Conservation (phyloP, 805 yeast genomes). For the Cephaloascus fragrans region DNA sequence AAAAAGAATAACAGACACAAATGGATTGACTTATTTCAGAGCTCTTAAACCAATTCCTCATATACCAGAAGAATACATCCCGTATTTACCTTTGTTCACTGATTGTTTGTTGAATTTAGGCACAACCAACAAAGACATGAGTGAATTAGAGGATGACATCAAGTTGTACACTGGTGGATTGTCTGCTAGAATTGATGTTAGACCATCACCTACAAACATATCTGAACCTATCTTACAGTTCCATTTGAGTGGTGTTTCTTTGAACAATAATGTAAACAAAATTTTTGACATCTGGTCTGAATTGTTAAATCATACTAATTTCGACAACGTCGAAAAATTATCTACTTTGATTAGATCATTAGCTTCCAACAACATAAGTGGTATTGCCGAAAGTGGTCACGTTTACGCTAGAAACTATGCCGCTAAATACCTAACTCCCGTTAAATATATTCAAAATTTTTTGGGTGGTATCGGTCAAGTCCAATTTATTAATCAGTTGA, state of each 20-base stretch:
- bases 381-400: conserved; percentile 84
- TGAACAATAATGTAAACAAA: conserved; percentile 51
- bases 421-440: conserved; percentile 49
- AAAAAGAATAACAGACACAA: conserved; percentile 56
- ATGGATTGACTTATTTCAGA: conserved; percentile 72
- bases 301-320: conserved; percentile 60
- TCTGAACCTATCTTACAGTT: conserved; percentile 41
- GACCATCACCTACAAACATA: conserved; percentile 43
- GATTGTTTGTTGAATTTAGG: conserved; percentile 82
- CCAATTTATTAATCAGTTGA: conserved; percentile 53
- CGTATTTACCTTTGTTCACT: conserved; percentile 67
- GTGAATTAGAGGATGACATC: conserved; percentile 77
- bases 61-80: conserved; percentile 53
- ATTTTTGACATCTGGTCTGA: conserved; percentile 62
- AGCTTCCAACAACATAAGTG: conserved; percentile 69
- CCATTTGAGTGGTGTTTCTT: conserved; percentile 55
- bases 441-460: conserved; percentile 51
- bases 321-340: conserved; percentile 58
- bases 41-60: conserved; percentile 52
- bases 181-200: conserved; percentile 47
- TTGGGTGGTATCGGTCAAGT: conserved; percentile 74
- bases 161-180: conserved; percentile 81
- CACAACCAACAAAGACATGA: conserved; percentile 61
- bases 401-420: conserved; percentile 66
- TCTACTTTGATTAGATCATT: conserved; percentile 61